Base-by-base conservation (phyloP, 768 basidiomycete species). In the Filobasidium wieringae region DNA sequence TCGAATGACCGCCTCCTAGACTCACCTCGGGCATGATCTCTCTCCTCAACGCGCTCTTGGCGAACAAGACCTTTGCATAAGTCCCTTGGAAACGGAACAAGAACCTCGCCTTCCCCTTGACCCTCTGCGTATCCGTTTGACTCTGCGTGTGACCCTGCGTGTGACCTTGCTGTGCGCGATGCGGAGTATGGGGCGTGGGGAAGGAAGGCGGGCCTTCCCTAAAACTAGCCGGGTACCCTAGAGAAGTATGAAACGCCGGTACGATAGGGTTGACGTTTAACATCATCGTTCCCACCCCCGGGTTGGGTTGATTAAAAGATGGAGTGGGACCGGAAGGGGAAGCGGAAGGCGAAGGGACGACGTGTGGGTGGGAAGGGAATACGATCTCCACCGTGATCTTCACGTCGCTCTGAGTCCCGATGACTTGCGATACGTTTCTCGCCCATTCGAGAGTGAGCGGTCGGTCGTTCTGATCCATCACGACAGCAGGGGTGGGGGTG, bases 101-200 rank as follows among this genome's bases (percentile, higher is more conserved):
- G 43, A 47, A 47, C 24, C 43, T 65, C 4, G 58, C 62, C 50
- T 58, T 61, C 19, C 52, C 29, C 59, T 71, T 71, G 8, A 64
- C 47, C 37, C 37, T 40, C 37, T 40, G 17, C 37, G 15, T 15
- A 17, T 40, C 17, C 37, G 15, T 15, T 40, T 40, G 37, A 5
- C 22, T 15, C 22, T 40, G 37, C 11, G 22, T 27, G 22, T 19
- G 22, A 14, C 24, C 43, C 22, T 11, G 22, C 3, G 17, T 26
- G n/a, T 14, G 19, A 47, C 19, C 43, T n/a, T n/a, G n/a, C n/a
- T n/a, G n/a, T n/a, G n/a, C n/a, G n/a, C n/a, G n/a, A n/a, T n/a
- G n/a, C n/a, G n/a, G n/a, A n/a, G n/a, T n/a, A n/a, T n/a, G n/a
- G n/a, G n/a, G n/a, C n/a, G n/a, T n/a, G n/a, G n/a, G n/a, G n/a